Evolutionary conservation across 129 eudicot species (phyloP), one percentile per base, ranked within the genome.

Genomic region (Pittosporum tobira): DNA sequence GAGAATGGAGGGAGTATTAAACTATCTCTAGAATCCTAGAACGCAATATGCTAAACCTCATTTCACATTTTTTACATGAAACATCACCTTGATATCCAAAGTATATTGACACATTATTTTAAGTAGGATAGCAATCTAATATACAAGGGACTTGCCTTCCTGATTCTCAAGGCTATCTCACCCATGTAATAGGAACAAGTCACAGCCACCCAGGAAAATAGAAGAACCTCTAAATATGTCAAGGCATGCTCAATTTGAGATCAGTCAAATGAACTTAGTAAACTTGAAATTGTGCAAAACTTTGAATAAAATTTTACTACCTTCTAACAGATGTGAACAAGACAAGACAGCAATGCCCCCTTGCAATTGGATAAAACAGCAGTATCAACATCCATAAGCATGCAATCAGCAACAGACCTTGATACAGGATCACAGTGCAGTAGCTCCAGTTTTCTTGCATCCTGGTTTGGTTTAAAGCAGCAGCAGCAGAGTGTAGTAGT

Each of bases 381-480:
- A 24, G 98, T 87, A 58, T 91, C 84, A 20, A 40, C 77, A 70
- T 87, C 80, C 76, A 87, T 67, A 73, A 91, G 98, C 59, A 74
- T 80, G 72, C 98, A 91, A 68, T 91, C 98, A 44, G 96, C 95
- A 68, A 91, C 94, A 64, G 87, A 63, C 73, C 98, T 83, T 79
- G 77, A 94, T 6, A 71, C 90, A 71, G 98, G 98, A 66, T 91
- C 98, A 72, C 94, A 76, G 61, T 78, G 83, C 21, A 91, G 62
- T 67, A 80, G 96, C 69, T 91, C 98, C 72, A 91, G 84, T 65
- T 91, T 91, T 71, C 62, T 81, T 9, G 88, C 62, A 24, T 91
- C 98, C 98, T 87, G 68, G 46, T 13, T 54, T 87, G 68, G 46
- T 13, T 54, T 54, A 48, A 36, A 72, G 44, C 21, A 57, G 26